phyloP scores from a whole-genome alignment of 306 rosid species.

The Corylus avellana region DNA sequence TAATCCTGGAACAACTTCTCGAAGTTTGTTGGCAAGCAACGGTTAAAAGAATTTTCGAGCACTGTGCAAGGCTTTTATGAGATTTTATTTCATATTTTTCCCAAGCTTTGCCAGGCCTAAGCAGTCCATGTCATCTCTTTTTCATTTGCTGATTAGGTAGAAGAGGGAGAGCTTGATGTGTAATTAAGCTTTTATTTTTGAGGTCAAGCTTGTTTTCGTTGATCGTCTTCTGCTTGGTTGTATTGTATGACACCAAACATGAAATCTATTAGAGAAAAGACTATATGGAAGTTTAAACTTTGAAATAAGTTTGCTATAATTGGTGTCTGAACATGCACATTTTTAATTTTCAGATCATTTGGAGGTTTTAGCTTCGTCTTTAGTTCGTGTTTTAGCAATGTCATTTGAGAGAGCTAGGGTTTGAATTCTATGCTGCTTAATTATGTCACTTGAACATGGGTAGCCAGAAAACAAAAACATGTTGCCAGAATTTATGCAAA shows the following conservation, averaged over 20 bases:
- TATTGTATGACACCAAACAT: neutral
- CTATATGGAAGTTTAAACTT: neutral
- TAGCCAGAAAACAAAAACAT: too few species aligned
- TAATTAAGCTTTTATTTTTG: slow-evolving; percentile 25
- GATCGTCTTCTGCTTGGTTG: neutral
- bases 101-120: neutral
- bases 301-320: neutral
- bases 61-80: neutral
- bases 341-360: neutral
- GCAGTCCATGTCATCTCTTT: neutral
- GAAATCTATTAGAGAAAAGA: neutral
- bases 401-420: neutral
- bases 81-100: neutral
- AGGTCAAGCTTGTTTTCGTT: slow-evolving; percentile 12
- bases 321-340: neutral
- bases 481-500: too few species aligned
- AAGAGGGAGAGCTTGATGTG: slow-evolving; percentile 32
- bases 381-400: neutral
- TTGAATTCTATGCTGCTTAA: too few species aligned
- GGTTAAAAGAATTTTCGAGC: slow-evolving; percentile 18
- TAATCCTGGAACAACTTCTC: slow-evolving; percentile 1
- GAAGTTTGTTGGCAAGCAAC: slow-evolving; percentile 12
- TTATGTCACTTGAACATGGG: too few species aligned
- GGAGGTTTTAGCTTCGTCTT: neutral
- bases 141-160: slow-evolving; percentile 19